Base-by-base conservation (phyloP, 2,329 filamentous ascomycete species). In the Aspergillus spinulosporus region DNA sequence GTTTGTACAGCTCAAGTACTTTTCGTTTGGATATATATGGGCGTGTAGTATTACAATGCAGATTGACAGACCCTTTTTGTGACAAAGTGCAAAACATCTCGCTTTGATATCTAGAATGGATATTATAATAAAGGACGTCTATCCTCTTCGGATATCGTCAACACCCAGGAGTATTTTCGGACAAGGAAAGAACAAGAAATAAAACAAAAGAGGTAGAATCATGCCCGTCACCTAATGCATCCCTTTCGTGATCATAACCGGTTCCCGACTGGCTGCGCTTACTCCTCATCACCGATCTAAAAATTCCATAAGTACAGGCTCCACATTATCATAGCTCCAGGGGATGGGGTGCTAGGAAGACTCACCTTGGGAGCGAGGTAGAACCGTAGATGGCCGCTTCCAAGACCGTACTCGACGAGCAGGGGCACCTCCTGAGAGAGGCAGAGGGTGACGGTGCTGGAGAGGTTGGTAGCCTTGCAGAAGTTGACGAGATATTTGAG, bases 401-500 rank as follows among this genome's bases (percentile, higher is more conserved):
- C 82, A 59, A 97, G 78, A 54, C 79, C 81, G 77, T 97, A 99
- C 81, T 99, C 94, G 44, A 99, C 94, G 67, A 97, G 82, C 64
- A 99, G 86, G 29, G 94, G 94, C 50, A 99, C 93, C 78, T 99
- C 94, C 76, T 92, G 92, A 52, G 93, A 97, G 66, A 99, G 84
- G 78, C 89, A 96, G 67, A 99, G 87, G 79, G 89, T 94, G 76
- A 99, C 95, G 64, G 84, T 82, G 65, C 76, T 80, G 39, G 92
- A 93, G 59, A 99, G 82, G 52, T 86, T 87, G 62, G 91, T 89
- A 34, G 95, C 95, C 82, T 99, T 99, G 89, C 94, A 97, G 82
- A 99, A 99, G 84, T 97, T 97, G 83, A 96, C 90, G 2, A 99
- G 88, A 80, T 99, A 99, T 81, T 99, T 99, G 69, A 99, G 88